Base-by-base conservation (phyloP, 371 early-diverging fungal genomes). In the Batrachochytrium dendrobatidis region DNA sequence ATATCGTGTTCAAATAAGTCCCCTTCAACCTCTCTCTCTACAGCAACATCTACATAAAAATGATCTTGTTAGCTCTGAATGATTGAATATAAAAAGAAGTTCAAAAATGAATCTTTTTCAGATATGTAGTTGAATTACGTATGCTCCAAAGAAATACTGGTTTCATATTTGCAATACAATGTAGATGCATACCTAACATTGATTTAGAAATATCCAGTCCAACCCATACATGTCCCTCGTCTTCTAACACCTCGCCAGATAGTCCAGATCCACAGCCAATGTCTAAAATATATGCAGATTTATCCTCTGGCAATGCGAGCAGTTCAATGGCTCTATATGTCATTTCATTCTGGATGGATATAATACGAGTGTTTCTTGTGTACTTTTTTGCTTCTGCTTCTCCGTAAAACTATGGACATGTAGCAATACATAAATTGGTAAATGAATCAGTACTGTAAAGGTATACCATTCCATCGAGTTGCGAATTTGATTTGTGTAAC, bases 191-290 rank as follows among this genome's bases (percentile, higher is more conserved):
- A 80, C 80, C 80, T 61, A 99, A 74, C 99, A 99, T 99, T 31
- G 90, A 70, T 2, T 86, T 83, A 8, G 92, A 85, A 64, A 99
- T 94, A 73, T 99, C 99, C 75, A 95, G 75, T 12, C 99, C 99
- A 26, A 95, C 90, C 98, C 98, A 98, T 32, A 83, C 59, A 66
- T 95, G 93, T 7, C 91, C 94, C 58, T 88, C 86, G 60, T 96
- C 99, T 53, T 90, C 88, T 44, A 99, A 71, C 31, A 93, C 89
- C 69, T 96, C 93, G 12, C 98, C 97, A 72, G 90, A 89, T 59
- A 95, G 81, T 15, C 98, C 98, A 4, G 91, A 91, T 44, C 96
- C 98, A 71, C 96, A 95, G n/a, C 98, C 96, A 60, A 98, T 88
- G 70, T 98, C 98, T n/a, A 98, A 79, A 49, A 99, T 68, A 35